Evolutionary conservation across 257 asterid genomes (phyloP), one percentile per base, ranked within the genome.

Genomic region (Euphrasia confusa): DNA sequence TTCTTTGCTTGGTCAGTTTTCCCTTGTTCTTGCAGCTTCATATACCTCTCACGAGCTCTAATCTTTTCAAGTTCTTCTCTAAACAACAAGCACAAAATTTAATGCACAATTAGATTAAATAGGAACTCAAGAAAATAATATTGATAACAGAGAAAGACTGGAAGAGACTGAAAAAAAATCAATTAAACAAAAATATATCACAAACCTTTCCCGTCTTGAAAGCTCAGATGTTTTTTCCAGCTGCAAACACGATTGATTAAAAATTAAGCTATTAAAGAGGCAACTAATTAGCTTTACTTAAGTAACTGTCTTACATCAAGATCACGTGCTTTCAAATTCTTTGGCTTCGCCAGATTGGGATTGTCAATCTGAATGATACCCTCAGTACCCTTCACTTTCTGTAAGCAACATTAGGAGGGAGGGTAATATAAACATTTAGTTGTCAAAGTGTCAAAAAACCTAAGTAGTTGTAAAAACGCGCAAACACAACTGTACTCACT

Each of bases 11-110:
- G 96, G 0, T 92, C 99, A 2, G 99, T 92, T 81, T 92, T 89
- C 58, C 99, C 99, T 75, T 89, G 96, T 77, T 92, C 99, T 79
- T 89, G 99, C 75, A 92, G 83, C 94, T 69, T 83, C 99, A 92
- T 92, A 74, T 84, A 92, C 84, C 96, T 83, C 64, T 89, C 99
- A 67, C 87, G 99, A 55, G 99, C 90, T 72, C 72, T 72, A 78
- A 86, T 97, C 71, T 59, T 92, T 79, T 92, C 99, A 68, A 92
- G 81, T 85, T 92, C 99, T 83, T 92, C 99, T 75, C 99, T 92
- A 63, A 24, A 53, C 58, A 78, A 58, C 71, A 45, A 39, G 50
- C 28, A 14, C 13, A 18, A 30, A 48, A 60, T 45, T 1, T 21
- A 26, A 58, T 24, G 54, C 62, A 54, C 2, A 13, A 63, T 33